Evolutionary conservation across 2,329 filamentous ascomycete genomes (phyloP).

Genomic region (Cryphonectria carpinicola): DNA sequence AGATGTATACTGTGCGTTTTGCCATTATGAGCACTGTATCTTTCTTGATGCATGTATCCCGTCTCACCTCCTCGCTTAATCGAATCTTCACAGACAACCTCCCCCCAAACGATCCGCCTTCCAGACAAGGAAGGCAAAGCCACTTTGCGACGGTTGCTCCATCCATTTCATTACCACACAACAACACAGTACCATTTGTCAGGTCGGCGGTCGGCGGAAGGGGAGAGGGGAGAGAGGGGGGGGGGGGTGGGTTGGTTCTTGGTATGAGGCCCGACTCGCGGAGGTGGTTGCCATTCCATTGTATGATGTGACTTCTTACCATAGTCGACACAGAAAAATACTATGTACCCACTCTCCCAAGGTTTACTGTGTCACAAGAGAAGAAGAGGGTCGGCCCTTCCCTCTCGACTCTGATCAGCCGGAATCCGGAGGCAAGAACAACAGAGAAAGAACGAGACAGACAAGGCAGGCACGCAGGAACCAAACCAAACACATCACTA

Average conservation of each 20-base stretch:
- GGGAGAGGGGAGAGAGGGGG: too few relatives aligned
- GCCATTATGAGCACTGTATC: background rate
- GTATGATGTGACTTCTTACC: background rate
- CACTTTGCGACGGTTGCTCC: background rate
- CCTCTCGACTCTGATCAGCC: background rate
- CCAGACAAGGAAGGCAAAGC: slow-evolving; percentile 4
- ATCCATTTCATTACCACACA: background rate
- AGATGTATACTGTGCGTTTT: background rate
- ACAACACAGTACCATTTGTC: background rate
- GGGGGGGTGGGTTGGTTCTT: background rate
- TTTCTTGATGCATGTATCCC: background rate
- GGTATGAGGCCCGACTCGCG: background rate
- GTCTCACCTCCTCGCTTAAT: background rate
- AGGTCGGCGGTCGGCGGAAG: too few relatives aligned
- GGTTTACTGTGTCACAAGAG: background rate
- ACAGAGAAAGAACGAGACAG: background rate
- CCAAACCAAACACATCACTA: background rate
- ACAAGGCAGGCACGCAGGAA: too few relatives aligned
- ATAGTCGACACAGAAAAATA: background rate
- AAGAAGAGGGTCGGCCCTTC: too few relatives aligned
- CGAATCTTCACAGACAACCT: background rate
- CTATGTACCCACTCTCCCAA: background rate
- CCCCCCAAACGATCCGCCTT: background rate
- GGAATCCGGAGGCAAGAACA: background rate
- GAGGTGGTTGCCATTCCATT: background rate